These are phyloP conservation scores for Pueraria montana DNA, from an alignment of 306 rosid species.

Conservation along the genomic window DNA sequence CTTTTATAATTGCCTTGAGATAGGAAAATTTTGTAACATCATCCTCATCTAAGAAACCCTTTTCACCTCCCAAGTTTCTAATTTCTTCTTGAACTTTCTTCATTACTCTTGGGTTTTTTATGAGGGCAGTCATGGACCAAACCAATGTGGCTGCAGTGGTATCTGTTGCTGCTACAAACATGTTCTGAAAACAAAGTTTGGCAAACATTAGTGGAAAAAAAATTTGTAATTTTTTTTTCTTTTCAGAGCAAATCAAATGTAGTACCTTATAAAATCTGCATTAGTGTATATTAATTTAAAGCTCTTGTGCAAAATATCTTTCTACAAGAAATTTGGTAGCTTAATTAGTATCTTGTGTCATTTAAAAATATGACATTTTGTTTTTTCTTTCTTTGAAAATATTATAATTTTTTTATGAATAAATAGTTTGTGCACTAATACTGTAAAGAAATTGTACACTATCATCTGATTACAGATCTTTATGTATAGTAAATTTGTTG, in stretches of 20 bases:
- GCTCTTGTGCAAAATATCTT: not conserved
- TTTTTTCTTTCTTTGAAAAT: too few relatives aligned
- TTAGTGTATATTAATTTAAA: not conserved
- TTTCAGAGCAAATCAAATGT: not conserved
- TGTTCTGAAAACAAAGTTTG: not conserved
- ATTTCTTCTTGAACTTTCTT: too few relatives aligned
- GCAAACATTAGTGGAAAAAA: too few relatives aligned
- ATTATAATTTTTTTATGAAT: too few relatives aligned
- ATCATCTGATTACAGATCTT: too few relatives aligned
- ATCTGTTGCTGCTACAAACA: conserved; percentile 28
- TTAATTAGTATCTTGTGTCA: too few relatives aligned
- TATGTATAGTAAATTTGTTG: too few relatives aligned
- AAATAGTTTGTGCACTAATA: too few relatives aligned
- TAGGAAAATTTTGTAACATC: too few relatives aligned
- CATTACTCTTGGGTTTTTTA: conserved; percentile 36
- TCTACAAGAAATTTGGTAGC: too few relatives aligned
- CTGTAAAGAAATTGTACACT: too few relatives aligned
- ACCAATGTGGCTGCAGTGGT: conserved; percentile 26
- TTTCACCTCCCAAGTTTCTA: not conserved
- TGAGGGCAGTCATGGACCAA: conserved; percentile 36
- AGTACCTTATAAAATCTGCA: not conserved
- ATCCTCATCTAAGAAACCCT: conserved; percentile 17
- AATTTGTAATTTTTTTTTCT: not conserved
- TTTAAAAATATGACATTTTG: too few relatives aligned
- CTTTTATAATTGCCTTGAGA: conserved; percentile 46